Evolutionary conservation across 257 asterid species (phyloP), one percentile per base, ranked within the genome.

Genomic region (Cruciata laevipes): DNA sequence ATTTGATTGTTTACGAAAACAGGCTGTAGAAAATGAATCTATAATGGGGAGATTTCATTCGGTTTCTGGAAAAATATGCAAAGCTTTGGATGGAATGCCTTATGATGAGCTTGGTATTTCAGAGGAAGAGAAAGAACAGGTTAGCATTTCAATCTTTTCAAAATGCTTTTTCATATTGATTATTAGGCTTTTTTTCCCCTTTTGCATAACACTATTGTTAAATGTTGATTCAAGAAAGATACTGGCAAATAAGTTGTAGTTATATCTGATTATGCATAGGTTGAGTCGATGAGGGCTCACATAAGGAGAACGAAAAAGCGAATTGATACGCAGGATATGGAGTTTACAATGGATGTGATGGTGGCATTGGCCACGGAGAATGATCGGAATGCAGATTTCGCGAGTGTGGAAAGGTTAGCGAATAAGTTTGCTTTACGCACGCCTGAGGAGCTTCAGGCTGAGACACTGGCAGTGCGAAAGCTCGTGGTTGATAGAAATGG

Each of bases 331-430:
- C 97, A 90, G 72, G 99, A 93, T 77, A 93, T 93, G 89, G 98
- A 93, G 71, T 87, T 93, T 1, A 75, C 90, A 1, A 90, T 93
- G 96, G 99, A 90, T 76, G 68, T 90, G 77, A 89, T 93, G 96
- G 95, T 88, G 56, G 90, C 79, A 0, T 69, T 83, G 9, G 90
- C 95, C 21, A 76, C 84, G 1, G 79, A 75, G 60, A 60, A 84
- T 70, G 96, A 86, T 10, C 72, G 96, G 35, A 89, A 85, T 64
- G 96, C 87, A 4, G 90, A 90, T 55, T 77, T 65, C 30, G 97
- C 90, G 0, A 88, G 83, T 30, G 65, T 90, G 4, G 95, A 93
- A 66, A 88, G 99, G 78, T 82, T 93, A 16, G 96, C 97, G 5
- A 83, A 72, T 61, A 86, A 90, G 84, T 87, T 93, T 1, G 81